Percentiles rank a stretch among this genome's conserved stretches.
Conservation (phyloP, 495 filamentous ascomycete species). For the Penicillium flavigenum region DNA sequence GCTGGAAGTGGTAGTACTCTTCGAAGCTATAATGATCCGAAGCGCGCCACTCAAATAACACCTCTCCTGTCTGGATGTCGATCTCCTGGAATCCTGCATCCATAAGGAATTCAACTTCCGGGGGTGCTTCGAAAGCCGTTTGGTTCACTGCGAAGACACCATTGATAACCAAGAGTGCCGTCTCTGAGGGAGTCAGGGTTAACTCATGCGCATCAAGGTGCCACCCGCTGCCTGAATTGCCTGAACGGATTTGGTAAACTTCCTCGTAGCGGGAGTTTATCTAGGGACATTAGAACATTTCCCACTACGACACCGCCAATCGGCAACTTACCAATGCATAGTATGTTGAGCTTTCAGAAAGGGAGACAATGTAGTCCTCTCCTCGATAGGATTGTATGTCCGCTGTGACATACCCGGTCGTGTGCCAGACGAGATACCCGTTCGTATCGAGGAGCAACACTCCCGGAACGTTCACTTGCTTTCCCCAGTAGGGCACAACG, state of each 20-base stretch:
- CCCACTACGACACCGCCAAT: background rate
- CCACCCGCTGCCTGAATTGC: background rate
- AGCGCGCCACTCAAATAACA: conserved; percentile 36
- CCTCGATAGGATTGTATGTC: background rate
- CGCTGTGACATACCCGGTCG: conserved; percentile 1
- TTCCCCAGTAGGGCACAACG: background rate
- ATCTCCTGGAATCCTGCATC: conserved; percentile 48
- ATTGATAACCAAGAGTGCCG: conserved; percentile 5
- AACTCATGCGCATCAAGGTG: conserved; percentile 4
- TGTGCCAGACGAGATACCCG: background rate
- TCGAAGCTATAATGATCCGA: conserved; percentile 26
- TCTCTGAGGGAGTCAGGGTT: background rate
- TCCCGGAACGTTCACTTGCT: background rate
- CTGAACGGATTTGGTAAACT: conserved; percentile 1
- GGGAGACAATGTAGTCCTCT: background rate
- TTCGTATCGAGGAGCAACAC: background rate
- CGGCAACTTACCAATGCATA: background rate
- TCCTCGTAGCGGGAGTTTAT: conserved; percentile 1
- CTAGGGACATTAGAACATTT: background rate
- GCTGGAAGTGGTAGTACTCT: conserved; percentile 14
- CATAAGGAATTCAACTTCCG: conserved; percentile 32
- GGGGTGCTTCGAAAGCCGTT: background rate
- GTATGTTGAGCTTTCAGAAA: background rate
- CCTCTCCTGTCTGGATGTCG: conserved; percentile 34
- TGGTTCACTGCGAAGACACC: background rate